phyloP scores from a whole-genome alignment of 2,329 filamentous ascomycete genomes.

The Pseudogymnoascus sp. region DNA sequence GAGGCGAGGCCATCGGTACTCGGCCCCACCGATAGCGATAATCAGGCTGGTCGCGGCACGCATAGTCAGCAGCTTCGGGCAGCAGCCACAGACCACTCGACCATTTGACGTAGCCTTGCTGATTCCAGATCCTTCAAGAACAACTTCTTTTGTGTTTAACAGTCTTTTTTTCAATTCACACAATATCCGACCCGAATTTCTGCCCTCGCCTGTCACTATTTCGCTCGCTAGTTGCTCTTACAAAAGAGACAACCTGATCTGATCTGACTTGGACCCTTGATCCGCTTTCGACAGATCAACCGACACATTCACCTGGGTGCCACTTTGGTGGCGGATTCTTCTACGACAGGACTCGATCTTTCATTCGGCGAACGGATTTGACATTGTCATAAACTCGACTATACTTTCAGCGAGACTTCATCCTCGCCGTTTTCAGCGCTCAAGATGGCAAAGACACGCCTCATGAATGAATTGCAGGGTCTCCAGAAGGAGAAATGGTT shows the following conservation, averaged over 20 bases:
- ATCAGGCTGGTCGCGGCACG: not conserved
- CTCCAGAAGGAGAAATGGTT: constrained; percentile 91
- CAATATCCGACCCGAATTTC: not conserved
- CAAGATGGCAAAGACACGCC: constrained; percentile 62
- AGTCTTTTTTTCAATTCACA: not conserved
- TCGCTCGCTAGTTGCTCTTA: not conserved
- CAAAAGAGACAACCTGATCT: constrained; percentile 1
- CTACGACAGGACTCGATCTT: not conserved
- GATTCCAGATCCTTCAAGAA: not conserved
- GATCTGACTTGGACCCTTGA: not conserved
- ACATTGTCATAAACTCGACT: not conserved
- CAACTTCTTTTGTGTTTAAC: not conserved
- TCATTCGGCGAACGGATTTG: not conserved
- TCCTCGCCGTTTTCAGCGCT: constrained; percentile 26
- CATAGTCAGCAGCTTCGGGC: constrained; percentile 2
- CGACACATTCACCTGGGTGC: not conserved
- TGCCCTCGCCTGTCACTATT: not conserved
- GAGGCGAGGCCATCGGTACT: not conserved
- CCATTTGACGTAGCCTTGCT: constrained; percentile 9
- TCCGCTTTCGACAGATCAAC: not conserved
- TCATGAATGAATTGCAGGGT: constrained; percentile 81
- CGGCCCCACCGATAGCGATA: constrained; percentile 6
- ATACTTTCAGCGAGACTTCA: constrained; percentile 7
- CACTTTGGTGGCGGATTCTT: not conserved
- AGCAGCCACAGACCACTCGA: constrained; percentile 4